A percentile compares a stretch with the other conserved stretches of the same genome.
Conservation (phyloP, 441 rosid genomes). For the Heliophila coronopifolia region DNA sequence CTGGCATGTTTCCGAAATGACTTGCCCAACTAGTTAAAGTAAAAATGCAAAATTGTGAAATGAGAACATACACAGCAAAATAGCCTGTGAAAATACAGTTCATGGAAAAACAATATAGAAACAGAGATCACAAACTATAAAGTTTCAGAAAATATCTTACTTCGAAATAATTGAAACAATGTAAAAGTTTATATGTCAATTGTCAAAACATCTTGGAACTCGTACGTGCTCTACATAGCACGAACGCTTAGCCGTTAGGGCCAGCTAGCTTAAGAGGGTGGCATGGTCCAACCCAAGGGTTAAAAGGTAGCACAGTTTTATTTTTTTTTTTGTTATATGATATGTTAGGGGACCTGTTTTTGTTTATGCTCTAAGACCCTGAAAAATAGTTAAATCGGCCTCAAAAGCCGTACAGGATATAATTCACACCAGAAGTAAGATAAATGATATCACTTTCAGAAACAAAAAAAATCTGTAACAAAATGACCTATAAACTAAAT, state of each 20-base stretch:
- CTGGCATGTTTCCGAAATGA: constrained; percentile 42
- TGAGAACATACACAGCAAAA: not conserved
- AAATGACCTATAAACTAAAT: not conserved
- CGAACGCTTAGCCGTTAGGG: too few species aligned
- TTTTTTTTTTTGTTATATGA: too few species aligned
- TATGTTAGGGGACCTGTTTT: too few species aligned
- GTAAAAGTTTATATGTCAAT: not conserved
- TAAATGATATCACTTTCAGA: not conserved
- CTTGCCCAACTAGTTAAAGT: not conserved
- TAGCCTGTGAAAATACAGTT: not conserved
- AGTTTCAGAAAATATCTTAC: not conserved
- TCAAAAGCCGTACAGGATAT: not conserved
- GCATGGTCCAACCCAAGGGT: too few species aligned
- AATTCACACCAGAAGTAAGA: not conserved
- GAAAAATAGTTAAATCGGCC: too few species aligned
- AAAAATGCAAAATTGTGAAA: not conserved
- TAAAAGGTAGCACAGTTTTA: too few species aligned
- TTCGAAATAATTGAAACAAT: not conserved
- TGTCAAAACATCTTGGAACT: not conserved
- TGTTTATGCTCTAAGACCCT: too few species aligned
- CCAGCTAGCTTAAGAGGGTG: too few species aligned
- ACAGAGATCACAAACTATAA: not conserved
- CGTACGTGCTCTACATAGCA: not conserved
- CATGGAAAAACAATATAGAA: not conserved
- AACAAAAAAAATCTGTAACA: not conserved